phyloP scores from a whole-genome alignment of 1,139 yeast genomes.

The Protomyces arabidopsidicola region DNA sequence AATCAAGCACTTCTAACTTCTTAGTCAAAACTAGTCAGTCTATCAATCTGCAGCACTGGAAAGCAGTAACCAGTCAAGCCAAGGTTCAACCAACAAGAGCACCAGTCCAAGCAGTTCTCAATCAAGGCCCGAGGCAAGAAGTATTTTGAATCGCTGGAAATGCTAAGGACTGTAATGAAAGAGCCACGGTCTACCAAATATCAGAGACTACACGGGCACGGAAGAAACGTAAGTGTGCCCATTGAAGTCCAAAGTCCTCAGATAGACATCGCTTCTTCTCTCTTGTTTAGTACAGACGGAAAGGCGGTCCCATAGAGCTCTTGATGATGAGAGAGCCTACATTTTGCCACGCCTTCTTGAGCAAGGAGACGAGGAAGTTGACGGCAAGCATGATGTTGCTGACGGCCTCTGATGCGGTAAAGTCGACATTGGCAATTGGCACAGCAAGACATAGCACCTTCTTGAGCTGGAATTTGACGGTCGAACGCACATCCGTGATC shows the following conservation, averaged over 20 bases:
- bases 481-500: slow-evolving; percentile 96
- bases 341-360: slow-evolving; percentile 99
- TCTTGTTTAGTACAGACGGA: slow-evolving; percentile 83
- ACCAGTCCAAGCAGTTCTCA: not conserved
- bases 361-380: slow-evolving; percentile 98
- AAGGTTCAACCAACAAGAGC: not conserved
- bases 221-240: not conserved
- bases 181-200: too few species aligned
- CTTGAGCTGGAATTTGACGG: slow-evolving; percentile 99
- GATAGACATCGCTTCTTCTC: too few species aligned
- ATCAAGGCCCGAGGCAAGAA: not conserved
- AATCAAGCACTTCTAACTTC: too few species aligned
- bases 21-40: too few species aligned
- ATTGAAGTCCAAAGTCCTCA: too few species aligned
- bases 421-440: slow-evolving; percentile 97
- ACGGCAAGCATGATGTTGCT: slow-evolving; percentile 98
- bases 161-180: not conserved
- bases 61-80: not conserved
- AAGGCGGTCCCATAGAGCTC: slow-evolving; percentile 99
- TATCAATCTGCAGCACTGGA: too few species aligned
- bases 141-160: not conserved
- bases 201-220: not conserved
- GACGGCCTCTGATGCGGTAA: slow-evolving; percentile 94
- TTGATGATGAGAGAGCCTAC: slow-evolving; percentile 99
- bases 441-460: slow-evolving; percentile 79